Conservation (phyloP, 768 basidiomycete species). For the Botryobasidium botryosum region DNA sequence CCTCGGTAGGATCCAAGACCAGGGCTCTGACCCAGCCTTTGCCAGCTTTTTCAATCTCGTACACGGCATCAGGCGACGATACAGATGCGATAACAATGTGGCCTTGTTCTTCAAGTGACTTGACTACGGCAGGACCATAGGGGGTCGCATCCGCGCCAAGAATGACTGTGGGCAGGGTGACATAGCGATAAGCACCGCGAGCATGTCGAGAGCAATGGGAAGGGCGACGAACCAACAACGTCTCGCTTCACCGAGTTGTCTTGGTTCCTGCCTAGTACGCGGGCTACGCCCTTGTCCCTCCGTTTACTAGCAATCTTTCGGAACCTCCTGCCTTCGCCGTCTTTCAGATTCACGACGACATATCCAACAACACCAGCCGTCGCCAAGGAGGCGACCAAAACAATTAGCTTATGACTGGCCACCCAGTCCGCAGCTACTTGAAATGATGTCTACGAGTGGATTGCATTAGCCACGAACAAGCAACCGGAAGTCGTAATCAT, state of each 20-base stretch:
- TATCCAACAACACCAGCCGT: slow-evolving; percentile 40
- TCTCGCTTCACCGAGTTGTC: slow-evolving; percentile 25
- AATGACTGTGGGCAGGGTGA: slow-evolving; percentile 38
- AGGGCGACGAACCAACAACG: slow-evolving; percentile 12
- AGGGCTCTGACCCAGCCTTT: slow-evolving; percentile 68
- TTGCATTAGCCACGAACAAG: not conserved
- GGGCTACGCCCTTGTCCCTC: no score
- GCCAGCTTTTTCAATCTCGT: slow-evolving; percentile 42
- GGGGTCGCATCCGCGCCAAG: slow-evolving; percentile 60
- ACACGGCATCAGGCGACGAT: slow-evolving; percentile 44
- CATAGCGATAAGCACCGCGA: slow-evolving; percentile 7
- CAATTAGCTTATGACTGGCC: slow-evolving; percentile 41
- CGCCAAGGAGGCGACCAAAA: slow-evolving; percentile 25
- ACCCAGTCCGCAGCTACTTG: slow-evolving; percentile 36
- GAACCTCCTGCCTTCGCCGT: slow-evolving; percentile 5
- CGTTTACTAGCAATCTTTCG: slow-evolving; percentile 14
- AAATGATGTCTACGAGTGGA: slow-evolving; percentile 17
- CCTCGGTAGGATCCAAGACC: slow-evolving; percentile 66
- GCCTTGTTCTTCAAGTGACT: slow-evolving; percentile 57
- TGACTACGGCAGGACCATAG: slow-evolving; percentile 50
- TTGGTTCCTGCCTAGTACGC: slow-evolving; percentile 16
- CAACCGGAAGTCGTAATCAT: not conserved
- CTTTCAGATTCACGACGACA: slow-evolving; percentile 16
- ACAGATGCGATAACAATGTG: slow-evolving; percentile 77
- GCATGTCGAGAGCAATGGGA: not conserved